Conservation (phyloP, 805 yeast species). For the Saccharomyces mikatae region DNA sequence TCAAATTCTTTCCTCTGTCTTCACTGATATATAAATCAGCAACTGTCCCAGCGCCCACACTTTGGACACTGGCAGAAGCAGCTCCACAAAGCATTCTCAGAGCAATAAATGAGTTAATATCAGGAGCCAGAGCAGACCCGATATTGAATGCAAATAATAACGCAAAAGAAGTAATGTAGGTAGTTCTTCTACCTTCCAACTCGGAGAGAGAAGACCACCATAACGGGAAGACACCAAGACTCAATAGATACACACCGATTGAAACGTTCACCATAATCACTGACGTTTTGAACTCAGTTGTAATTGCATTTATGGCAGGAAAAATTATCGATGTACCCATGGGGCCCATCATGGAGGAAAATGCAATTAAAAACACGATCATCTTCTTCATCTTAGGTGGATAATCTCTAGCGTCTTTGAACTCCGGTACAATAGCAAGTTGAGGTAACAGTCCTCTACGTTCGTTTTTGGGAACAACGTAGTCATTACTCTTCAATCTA, state of each 20-base stretch:
- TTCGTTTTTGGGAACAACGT: constrained; percentile 24
- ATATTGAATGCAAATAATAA: constrained; percentile 58
- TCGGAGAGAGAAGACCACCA: constrained; percentile 88
- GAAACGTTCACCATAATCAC: constrained; percentile 61
- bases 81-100: constrained; percentile 72
- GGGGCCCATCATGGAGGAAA: constrained; percentile 75
- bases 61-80: constrained; percentile 75
- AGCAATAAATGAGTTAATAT: constrained; percentile 53
- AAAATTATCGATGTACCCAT: constrained; percentile 81
- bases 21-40: constrained; percentile 61
- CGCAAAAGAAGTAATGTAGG: constrained; percentile 60
- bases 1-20: constrained; percentile 72
- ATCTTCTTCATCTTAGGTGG: constrained; percentile 41
- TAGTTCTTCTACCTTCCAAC: constrained; percentile 61
- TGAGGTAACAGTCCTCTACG: constrained; percentile 53
- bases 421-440: constrained; percentile 55
- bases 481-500: constrained; percentile 10
- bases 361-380: constrained; percentile 59
- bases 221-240: constrained; percentile 72
- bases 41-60: constrained; percentile 85
- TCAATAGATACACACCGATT: constrained; percentile 67
- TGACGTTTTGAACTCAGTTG: constrained; percentile 45
- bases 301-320: constrained; percentile 65
- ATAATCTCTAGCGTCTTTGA: constrained; percentile 61
- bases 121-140: constrained; percentile 62